These are phyloP conservation scores for Russula ochroleuca DNA, from an alignment of 768 basidiomycete species.

Conservation along the genomic window DNA sequence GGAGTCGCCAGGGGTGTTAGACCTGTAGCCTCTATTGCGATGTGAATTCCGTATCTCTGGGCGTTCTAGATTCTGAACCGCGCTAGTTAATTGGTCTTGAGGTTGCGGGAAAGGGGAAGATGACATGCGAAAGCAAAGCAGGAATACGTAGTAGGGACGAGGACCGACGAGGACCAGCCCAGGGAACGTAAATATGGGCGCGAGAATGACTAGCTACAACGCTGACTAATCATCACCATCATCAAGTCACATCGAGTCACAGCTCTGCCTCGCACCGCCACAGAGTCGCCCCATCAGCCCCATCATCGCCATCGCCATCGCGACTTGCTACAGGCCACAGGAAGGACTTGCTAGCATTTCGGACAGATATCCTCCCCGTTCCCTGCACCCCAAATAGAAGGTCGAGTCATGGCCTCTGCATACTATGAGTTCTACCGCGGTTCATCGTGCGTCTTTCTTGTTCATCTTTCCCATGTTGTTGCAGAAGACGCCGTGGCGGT, in stretches of 20 bases:
- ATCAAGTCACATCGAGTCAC: conserved; percentile 25
- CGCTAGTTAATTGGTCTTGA: neutral
- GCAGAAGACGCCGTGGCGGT: conserved; percentile 8
- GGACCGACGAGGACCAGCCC: neutral
- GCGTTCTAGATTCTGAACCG: neutral
- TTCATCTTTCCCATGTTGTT: conserved; percentile 28
- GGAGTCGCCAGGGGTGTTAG: neutral
- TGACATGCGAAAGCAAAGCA: conserved; percentile 20
- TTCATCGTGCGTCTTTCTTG: conserved; percentile 66
- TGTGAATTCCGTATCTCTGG: conserved; percentile 4
- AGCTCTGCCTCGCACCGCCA: neutral
- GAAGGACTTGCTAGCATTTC: neutral
- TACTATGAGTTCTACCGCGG: conserved; percentile 94
- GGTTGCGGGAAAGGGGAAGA: neutral
- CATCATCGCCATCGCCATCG: conserved; percentile 9
- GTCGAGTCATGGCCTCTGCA: conserved; percentile 59
- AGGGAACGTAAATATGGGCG: too few species aligned
- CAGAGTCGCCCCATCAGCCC: neutral
- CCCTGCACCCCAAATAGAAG: neutral
- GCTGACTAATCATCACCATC: conserved; percentile 10
- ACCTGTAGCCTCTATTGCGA: conserved; percentile 1
- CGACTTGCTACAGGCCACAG: neutral
- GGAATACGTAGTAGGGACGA: neutral
- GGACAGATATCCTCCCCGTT: neutral
- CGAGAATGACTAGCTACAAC: neutral